A percentile compares a stretch with the other conserved stretches of the same genome.
Evolutionary conservation across 2,329 filamentous ascomycete species (phyloP).

Genomic region (Stachybotrys echinatus): DNA sequence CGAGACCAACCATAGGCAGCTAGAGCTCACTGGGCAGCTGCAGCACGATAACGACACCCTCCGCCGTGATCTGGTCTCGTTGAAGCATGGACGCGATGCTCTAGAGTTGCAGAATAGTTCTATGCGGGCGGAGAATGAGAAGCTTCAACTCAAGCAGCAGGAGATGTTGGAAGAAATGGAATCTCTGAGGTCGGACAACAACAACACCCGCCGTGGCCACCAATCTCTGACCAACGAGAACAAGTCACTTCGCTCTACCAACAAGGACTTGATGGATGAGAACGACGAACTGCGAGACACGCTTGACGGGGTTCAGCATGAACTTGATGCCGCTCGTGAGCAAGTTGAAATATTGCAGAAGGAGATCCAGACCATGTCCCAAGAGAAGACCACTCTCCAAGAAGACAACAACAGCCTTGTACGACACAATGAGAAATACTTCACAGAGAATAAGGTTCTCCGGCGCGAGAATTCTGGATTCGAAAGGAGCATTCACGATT

Average conservation of each 20-base stretch:
- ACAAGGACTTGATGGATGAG: slow-evolving; percentile 34
- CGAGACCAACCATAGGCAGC: slow-evolving; percentile 33
- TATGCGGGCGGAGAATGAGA: slow-evolving; percentile 34
- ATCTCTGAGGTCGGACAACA: slow-evolving; percentile 35
- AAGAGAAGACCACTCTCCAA: slow-evolving; percentile 39
- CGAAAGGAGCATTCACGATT: slow-evolving; percentile 37
- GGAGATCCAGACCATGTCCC: slow-evolving; percentile 30
- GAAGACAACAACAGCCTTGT: slow-evolving; percentile 48
- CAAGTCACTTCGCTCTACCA: slow-evolving; percentile 35
- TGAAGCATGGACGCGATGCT: slow-evolving; percentile 31
- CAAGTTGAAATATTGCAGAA: slow-evolving; percentile 33
- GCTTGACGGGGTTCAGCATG: slow-evolving; percentile 32
- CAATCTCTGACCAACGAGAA: slow-evolving; percentile 39
- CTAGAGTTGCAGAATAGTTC: slow-evolving; percentile 35
- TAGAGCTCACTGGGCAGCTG: slow-evolving; percentile 34
- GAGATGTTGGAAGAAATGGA: slow-evolving; percentile 33
- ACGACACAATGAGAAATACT: slow-evolving; percentile 50
- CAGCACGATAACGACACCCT: slow-evolving; percentile 32
- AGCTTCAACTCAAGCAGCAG: slow-evolving; percentile 27
- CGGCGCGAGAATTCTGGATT: slow-evolving; percentile 42
- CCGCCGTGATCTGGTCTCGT: slow-evolving; percentile 32
- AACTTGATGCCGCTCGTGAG: slow-evolving; percentile 34
- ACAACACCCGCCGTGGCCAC: slow-evolving; percentile 34
- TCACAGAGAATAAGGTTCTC: slow-evolving; percentile 46
- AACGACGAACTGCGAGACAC: slow-evolving; percentile 38